Evolutionary conservation across 192 early-diverging fungal genomes (phyloP), one percentile per base, ranked within the genome.

Genomic region (Chytriomyces confervae): DNA sequence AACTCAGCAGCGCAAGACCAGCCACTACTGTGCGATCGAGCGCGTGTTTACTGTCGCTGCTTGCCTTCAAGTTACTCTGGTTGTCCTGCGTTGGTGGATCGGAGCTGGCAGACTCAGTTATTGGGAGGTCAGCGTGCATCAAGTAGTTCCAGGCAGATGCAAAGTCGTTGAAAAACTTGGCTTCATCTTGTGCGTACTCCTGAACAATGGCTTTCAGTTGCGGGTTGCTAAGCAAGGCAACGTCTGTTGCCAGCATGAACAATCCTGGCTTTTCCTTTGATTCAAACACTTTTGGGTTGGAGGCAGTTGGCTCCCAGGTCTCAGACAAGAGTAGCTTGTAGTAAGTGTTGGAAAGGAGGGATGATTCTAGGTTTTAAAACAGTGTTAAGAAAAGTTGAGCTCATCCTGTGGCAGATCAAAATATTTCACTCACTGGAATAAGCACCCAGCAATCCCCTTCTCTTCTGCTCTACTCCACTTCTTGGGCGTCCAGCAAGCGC

Each of bases 81-180:
- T 36, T 36, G 36, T 36, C 36, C 36, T 36, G 36, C 36, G 36
- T 36, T 36, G 36, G 36, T 3, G 36, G 36, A 36, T 36, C 4
- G 36, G 36, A 36, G 36, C 36, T 36, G 36, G 36, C 36, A 36
- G 36, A 36, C 36, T 36, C 36, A 36, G 36, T 36, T 2, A 36
- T 1, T 1, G 36, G 36, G 36, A 65, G 24, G 2, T 65, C 64
- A 13, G 64, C 64, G 24, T 51, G 18, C 70, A 72, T 74, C n/a
- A 84, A 73, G 53, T 82, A 79, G 48, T 57, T 79, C 82, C 82
- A 84, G 62, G 80, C 77, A 7, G 23, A 18, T 7, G 45, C 67
- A 66, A 83, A 82, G 18, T 75, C 64, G 50, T 66, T 47, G 36
- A 23, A 46, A 46, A 81, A 72, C 47, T 23, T 49, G 46, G 43